Base-by-base conservation (phyloP, 2,329 filamentous ascomycete genomes). In the Emericellopsis atlantica region DNA sequence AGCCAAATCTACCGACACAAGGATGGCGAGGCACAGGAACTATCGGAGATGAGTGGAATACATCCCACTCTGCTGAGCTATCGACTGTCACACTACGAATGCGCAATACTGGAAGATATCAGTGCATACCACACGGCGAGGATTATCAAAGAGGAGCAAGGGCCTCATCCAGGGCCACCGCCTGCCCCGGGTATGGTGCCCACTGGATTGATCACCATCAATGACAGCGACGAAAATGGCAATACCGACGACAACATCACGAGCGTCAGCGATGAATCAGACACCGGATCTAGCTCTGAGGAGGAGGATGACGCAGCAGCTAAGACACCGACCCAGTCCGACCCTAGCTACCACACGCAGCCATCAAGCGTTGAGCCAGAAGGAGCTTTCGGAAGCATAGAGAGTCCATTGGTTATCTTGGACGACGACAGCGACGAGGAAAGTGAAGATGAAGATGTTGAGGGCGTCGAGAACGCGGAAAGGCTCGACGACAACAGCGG, bases 1-100 rank as follows among this genome's bases (percentile, higher is more conserved):
- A 52, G 48, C 5, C 29, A 40, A 0, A 52, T 55, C 4, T 41
- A 42, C 0, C 45, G 46, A 3, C 42, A 43, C 4, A 60, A 58
- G 40, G 5, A 26, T 3, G 8, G 12, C 0, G 4, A 11, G 0
- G 45, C 47, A 2, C 14, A 33, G 1, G n/a, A 40, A 1, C 37
- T 37, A 2, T 52, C 56, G 1, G 36, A 39, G 4, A 39, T 56
- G 11, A 39, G 42, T 1, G 48, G 49, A 18, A 44, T 60, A 0
- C 43, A 46, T 3, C 49, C 51, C n/a, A 35, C 32, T 14, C n/a
- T 35, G 8, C 4, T 7, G 9, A 29, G 6, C 26, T 29, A 29
- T 12, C 26, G 6, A 29, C 12, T 29, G 8, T 29, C 26, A 9
- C 9, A 29, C 32, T 9, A 14, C 8, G 18, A 35, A 15, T 35